Percentiles rank a stretch among this genome's conserved stretches.
phyloP scores from a whole-genome alignment of 768 basidiomycete genomes.

The Suillus fuscotomentosus region DNA sequence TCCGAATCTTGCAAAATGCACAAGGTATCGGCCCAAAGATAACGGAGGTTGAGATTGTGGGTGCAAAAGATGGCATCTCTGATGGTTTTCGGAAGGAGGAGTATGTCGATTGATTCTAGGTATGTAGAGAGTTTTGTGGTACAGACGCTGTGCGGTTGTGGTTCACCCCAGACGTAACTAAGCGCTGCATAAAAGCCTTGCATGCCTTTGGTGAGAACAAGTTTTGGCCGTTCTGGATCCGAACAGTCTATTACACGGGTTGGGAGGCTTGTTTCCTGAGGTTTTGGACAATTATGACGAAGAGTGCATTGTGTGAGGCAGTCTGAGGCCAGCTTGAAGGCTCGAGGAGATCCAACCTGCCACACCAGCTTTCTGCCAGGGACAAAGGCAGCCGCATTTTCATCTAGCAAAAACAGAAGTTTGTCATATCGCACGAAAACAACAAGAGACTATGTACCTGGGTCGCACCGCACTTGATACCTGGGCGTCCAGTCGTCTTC shows the following conservation, averaged over 20 bases:
- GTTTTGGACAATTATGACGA: slow-evolving; percentile 1
- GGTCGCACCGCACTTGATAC: slow-evolving; percentile 1
- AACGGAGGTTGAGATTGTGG: slow-evolving; percentile 7
- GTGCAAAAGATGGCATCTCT: slow-evolving; percentile 8
- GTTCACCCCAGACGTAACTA: slow-evolving; percentile 12
- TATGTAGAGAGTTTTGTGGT: slow-evolving; percentile 1
- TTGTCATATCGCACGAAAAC: background rate
- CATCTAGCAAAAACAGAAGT: background rate
- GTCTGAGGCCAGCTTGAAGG: slow-evolving; percentile 5
- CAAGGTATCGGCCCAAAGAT: slow-evolving; percentile 20
- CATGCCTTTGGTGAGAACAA: background rate
- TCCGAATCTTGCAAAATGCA: slow-evolving; percentile 20
- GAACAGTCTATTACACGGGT: slow-evolving; percentile 9
- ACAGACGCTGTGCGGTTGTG: slow-evolving; percentile 3
- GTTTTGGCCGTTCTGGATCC: slow-evolving; percentile 3
- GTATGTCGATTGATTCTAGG: slow-evolving; percentile 2
- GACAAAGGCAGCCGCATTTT: background rate
- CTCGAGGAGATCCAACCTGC: slow-evolving; percentile 1
- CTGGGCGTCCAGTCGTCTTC: background rate
- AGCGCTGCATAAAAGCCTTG: slow-evolving; percentile 6
- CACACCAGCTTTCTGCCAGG: slow-evolving; percentile 3
- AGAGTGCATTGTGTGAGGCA: slow-evolving; percentile 7
- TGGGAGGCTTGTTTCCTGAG: background rate
- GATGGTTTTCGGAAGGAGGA: slow-evolving; percentile 7
- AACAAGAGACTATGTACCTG: background rate